Conservation (phyloP, 108 stramenopile genomes). For the Nitzschia sp. region DNA sequence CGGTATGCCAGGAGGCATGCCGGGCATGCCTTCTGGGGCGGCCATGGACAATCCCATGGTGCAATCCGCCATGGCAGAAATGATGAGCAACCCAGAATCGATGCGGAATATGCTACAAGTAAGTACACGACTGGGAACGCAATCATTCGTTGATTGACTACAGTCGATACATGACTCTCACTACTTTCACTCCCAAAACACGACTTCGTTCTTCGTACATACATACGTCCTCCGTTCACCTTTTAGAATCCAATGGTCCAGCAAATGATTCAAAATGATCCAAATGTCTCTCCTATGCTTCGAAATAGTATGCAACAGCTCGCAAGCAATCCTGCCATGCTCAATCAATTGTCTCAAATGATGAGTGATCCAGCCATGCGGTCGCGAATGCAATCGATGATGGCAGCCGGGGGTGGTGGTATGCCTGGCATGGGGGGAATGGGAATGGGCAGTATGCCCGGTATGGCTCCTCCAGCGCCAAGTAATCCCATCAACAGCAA, state of each 20-base stretch:
- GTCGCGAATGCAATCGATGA: slow-evolving; percentile 53
- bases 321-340: slow-evolving; percentile 69
- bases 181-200: too few relatives aligned
- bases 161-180: too few relatives aligned
- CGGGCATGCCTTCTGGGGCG: slow-evolving; percentile 7
- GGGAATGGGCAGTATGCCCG: neutral
- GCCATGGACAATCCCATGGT: slow-evolving; percentile 35
- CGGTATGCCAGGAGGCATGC: slow-evolving; percentile 22
- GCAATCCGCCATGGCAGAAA: slow-evolving; percentile 42
- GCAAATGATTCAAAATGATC: slow-evolving; percentile 79
- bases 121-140: too few relatives aligned
- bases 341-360: slow-evolving; percentile 59
- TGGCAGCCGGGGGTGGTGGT: slow-evolving; percentile 25
- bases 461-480: neutral
- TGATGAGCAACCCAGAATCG: slow-evolving; percentile 65
- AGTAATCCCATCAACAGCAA: slow-evolving; percentile 4
- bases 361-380: slow-evolving; percentile 58
- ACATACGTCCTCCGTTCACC: neutral
- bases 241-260: slow-evolving; percentile 77
- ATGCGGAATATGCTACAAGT: slow-evolving; percentile 67
- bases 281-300: slow-evolving; percentile 67
- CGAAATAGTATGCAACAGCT: slow-evolving; percentile 54
- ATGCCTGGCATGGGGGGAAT: neutral
- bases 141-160: too few relatives aligned
- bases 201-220: too few relatives aligned